phyloP scores from a whole-genome alignment of 1,284 basidiomycete genomes.

The Moesziomyces sp. region DNA sequence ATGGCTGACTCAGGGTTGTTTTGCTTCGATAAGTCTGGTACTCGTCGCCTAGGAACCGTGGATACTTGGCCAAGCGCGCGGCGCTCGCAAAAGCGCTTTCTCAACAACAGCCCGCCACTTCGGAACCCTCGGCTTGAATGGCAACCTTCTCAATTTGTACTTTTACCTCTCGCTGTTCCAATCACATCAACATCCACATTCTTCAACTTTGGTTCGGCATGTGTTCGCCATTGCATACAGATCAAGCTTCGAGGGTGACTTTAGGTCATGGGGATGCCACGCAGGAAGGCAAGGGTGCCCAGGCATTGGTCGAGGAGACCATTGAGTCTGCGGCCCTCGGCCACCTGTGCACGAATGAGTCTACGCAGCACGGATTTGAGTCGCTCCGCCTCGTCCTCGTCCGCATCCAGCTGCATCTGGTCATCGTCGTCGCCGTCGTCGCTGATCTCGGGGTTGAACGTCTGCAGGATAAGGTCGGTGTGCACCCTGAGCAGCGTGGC shows the following conservation, averaged over 20 bases:
- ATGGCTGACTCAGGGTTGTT: background rate
- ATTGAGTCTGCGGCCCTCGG: conserved; percentile 51
- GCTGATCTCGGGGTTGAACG: conserved; percentile 72
- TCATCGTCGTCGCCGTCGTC: conserved; percentile 74
- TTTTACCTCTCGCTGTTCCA: conserved; percentile 6
- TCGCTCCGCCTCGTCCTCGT: conserved; percentile 32
- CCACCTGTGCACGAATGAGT: conserved; percentile 52
- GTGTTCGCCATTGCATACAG: background rate
- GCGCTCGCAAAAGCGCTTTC: conserved; percentile 25
- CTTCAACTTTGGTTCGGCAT: background rate
- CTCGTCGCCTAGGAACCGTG: conserved; percentile 47
- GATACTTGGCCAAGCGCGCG: conserved; percentile 51
- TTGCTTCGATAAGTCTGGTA: conserved; percentile 48
- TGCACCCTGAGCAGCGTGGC: conserved; percentile 86
- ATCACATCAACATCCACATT: conserved; percentile 2
- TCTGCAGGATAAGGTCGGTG: conserved; percentile 72
- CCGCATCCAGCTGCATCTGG: conserved; percentile 15
- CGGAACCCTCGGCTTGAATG: too few species aligned
- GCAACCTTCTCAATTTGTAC: conserved; percentile 7
- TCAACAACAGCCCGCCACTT: conserved; percentile 3
- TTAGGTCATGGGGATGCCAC: conserved; percentile 61
- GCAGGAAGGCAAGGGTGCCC: conserved; percentile 60
- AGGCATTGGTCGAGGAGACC: conserved; percentile 62
- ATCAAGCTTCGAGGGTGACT: background rate
- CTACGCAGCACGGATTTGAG: conserved; percentile 44